phyloP scores from a whole-genome alignment of 1,284 basidiomycete genomes.

The Ustilago tritici region DNA sequence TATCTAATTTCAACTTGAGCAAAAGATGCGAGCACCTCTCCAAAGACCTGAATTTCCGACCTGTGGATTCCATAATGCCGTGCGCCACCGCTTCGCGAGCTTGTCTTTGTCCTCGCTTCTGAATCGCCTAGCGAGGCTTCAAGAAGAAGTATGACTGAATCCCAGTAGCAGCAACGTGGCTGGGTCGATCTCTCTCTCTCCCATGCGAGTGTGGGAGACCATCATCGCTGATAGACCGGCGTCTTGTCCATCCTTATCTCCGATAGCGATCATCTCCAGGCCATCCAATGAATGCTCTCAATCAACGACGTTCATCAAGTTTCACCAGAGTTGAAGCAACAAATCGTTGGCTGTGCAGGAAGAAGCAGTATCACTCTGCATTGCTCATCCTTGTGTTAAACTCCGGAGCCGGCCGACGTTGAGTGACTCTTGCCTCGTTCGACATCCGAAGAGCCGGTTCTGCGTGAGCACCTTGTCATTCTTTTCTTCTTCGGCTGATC shows the following conservation, averaged over 20 bases:
- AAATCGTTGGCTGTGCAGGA: background rate
- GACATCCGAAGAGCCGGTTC: slow-evolving; percentile 1
- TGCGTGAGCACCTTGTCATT: background rate
- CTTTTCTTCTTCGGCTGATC: background rate
- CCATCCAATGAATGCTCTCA: background rate
- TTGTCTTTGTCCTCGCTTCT: slow-evolving; percentile 4
- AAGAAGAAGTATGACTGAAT: background rate
- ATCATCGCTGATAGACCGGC: background rate
- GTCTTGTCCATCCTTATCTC: background rate
- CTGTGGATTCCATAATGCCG: background rate
- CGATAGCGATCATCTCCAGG: background rate
- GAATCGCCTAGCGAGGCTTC: background rate
- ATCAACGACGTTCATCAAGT: background rate
- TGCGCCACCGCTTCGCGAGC: background rate
- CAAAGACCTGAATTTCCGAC: no score
- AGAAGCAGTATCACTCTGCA: background rate
- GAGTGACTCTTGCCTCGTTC: background rate
- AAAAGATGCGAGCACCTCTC: no score
- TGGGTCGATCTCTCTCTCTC: background rate
- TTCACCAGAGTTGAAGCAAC: background rate
- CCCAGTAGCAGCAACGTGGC: background rate
- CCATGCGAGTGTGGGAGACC: background rate
- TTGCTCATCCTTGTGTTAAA: background rate
- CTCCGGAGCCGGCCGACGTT: background rate
- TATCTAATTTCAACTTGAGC: no score